Evolutionary conservation across 2,329 filamentous ascomycete species (phyloP), one percentile per base, ranked within the genome.

Genomic region (Trichoderma koningiopsis): DNA sequence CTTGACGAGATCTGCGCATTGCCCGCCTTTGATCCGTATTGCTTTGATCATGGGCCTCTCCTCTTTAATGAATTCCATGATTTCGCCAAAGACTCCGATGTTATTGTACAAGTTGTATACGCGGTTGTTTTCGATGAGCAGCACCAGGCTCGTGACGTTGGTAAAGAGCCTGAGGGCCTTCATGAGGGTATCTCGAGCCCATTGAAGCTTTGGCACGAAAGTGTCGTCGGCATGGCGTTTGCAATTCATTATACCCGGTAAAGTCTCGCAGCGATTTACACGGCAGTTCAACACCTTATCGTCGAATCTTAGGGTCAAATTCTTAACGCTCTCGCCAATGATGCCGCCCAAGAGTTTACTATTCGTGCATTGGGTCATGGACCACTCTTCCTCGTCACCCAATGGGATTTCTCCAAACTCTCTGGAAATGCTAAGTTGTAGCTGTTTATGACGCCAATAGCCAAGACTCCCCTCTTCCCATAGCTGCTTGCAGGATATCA

Each of bases 381-480:
- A 47, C 35, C 57, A 66, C 1, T 33, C 40, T 4, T 47, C 62
- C 19, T 66, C 62, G 14, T 66, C 62, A 35, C 62, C 62, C 1
- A 13, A 7, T 24, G 62, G 53, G 19, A 66, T 66, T 37, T 66
- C 62, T 8, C 62, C 62, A 49, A 66, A 66, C 13, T 66, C 53
- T 31, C 37, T 49, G 1, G 62, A 31, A 22, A 65, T 65, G 27
- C n/a, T 16, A 13, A 66, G 5, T 8, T 66, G 62, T 11, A 66
- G 29, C 24, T 53, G 62, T 14, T 31, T 66, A 19, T 57, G 53
- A 4, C 53, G 35, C 62, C 62, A 66, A 16, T 57, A 66, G 0
- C 53, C 62, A n/a, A 57, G 52, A 29, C 62, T 57, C n/a, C 62
- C 62, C 31, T 66, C 62, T 58, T 47, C 62, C 62, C 62, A 66